Percentiles rank a stretch among this genome's conserved stretches.
Evolutionary conservation across 495 filamentous ascomycete genomes (phyloP).

Genomic region (Penicillium salamii): DNA sequence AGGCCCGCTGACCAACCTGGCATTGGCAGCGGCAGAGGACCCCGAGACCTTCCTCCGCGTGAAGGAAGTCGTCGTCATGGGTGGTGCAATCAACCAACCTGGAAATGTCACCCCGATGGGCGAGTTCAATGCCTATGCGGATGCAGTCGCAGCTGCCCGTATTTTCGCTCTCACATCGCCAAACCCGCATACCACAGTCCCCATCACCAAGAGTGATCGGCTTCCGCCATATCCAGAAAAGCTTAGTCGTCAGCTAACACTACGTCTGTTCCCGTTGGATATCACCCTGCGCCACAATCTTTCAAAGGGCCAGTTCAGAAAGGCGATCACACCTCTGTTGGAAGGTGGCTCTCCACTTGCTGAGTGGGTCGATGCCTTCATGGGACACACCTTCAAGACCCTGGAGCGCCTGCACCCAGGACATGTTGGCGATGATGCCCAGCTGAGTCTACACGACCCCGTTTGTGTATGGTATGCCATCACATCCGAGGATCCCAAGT

Average conservation of each 20-base stretch:
- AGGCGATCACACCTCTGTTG: slow-evolving; percentile 48
- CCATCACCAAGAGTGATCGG: slow-evolving; percentile 43
- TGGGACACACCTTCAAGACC: slow-evolving; percentile 72
- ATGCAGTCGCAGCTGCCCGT: slow-evolving; percentile 79
- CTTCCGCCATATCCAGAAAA: slow-evolving; percentile 66
- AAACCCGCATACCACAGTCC: slow-evolving; percentile 66
- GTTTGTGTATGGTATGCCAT: slow-evolving; percentile 85
- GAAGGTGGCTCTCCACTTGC: slow-evolving; percentile 71
- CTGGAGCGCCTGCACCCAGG: slow-evolving; percentile 59
- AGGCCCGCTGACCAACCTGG: slow-evolving; percentile 88
- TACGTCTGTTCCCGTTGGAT: slow-evolving; percentile 84
- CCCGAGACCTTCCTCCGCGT: slow-evolving; percentile 81
- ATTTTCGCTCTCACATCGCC: slow-evolving; percentile 88
- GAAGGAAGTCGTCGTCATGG: slow-evolving; percentile 96
- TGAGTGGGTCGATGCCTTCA: slow-evolving; percentile 75
- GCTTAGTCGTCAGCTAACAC: slow-evolving; percentile 62
- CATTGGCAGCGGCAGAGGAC: slow-evolving; percentile 80
- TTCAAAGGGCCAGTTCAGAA: slow-evolving; percentile 55
- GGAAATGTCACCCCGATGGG: slow-evolving; percentile 82
- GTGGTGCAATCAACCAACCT: slow-evolving; percentile 71
- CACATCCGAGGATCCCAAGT: slow-evolving; percentile 43
- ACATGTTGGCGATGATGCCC: slow-evolving; percentile 49
- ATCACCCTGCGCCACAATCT: slow-evolving; percentile 78
- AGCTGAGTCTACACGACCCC: slow-evolving; percentile 82
- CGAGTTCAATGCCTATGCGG: slow-evolving; percentile 84